Conservation (phyloP, 2,329 filamentous ascomycete genomes). For the Lecanicillium sp. region DNA sequence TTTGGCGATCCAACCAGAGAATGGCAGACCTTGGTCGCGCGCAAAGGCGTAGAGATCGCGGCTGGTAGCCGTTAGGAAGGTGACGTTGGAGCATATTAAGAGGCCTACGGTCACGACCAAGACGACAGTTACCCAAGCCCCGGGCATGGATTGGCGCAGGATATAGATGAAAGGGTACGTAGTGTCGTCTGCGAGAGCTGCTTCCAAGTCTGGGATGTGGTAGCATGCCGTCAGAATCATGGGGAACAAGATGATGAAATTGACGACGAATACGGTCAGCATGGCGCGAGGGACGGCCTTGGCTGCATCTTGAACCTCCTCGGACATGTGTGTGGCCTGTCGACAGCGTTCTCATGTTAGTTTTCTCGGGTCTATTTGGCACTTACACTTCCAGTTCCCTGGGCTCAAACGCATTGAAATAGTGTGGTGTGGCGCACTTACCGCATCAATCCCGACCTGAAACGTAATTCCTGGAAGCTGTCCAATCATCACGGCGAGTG, state of each 20-base stretch:
- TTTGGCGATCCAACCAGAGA: conserved; percentile 9
- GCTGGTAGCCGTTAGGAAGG: conserved; percentile 4
- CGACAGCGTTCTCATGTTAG: too few species aligned
- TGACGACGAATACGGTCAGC: conserved; percentile 3
- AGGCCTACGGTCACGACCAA: conserved; percentile 4
- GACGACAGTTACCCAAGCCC: conserved; percentile 6
- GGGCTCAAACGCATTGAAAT: too few species aligned
- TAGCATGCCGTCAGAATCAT: conserved; percentile 8
- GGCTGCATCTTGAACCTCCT: conserved; percentile 12
- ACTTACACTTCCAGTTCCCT: too few species aligned
- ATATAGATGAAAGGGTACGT: conserved; percentile 9
- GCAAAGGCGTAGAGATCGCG: conserved; percentile 8
- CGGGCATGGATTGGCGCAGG: conserved; percentile 1
- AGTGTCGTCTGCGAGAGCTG: conserved; percentile 3
- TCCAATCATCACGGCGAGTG: conserved; percentile 11
- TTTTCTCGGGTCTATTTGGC: too few species aligned
- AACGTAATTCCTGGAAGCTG: conserved; percentile 10
- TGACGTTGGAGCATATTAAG: conserved; percentile 8
- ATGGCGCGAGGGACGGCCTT: conserved; percentile 9
- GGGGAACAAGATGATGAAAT: conserved; percentile 4
- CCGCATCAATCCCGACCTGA: conserved; percentile 11
- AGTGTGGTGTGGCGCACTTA: too few species aligned
- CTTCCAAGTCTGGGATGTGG: conserved; percentile 5
- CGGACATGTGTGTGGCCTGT: conserved; percentile 12
- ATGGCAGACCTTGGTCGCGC: conserved; percentile 7